phyloP scores from a whole-genome alignment of 352 stramenopile species.

The Phytopythium delawarense region DNA sequence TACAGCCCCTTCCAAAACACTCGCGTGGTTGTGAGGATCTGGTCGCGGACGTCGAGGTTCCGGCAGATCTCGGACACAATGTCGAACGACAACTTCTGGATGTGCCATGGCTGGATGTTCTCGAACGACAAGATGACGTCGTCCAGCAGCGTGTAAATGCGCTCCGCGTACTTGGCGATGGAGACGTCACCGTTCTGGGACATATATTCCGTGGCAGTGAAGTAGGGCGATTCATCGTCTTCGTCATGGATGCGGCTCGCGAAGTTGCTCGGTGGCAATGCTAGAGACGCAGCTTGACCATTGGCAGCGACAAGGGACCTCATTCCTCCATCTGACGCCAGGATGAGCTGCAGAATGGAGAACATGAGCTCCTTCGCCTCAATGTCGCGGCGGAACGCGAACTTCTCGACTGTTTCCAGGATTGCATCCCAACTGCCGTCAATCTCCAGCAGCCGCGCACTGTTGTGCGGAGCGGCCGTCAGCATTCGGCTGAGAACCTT shows the following conservation, averaged over 20 bases:
- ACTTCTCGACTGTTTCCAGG: slow-evolving; percentile 41
- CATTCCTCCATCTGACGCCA: slow-evolving; percentile 45
- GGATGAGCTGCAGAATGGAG: slow-evolving; percentile 42
- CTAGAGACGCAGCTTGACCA: background rate
- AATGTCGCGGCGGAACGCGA: slow-evolving; percentile 32
- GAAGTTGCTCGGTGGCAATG: slow-evolving; percentile 21
- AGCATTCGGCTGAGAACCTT: slow-evolving; percentile 36
- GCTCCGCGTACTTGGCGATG: slow-evolving; percentile 32
- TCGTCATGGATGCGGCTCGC: slow-evolving; percentile 34
- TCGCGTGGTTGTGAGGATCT: slow-evolving; percentile 59
- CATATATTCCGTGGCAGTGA: slow-evolving; percentile 46
- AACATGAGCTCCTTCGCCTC: slow-evolving; percentile 51
- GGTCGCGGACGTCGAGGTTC: slow-evolving; percentile 45
- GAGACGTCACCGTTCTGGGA: slow-evolving; percentile 27
- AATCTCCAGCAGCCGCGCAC: slow-evolving; percentile 31
- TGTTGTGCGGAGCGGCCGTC: slow-evolving; percentile 46
- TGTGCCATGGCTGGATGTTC: slow-evolving; percentile 74
- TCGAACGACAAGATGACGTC: slow-evolving; percentile 64
- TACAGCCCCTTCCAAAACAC: slow-evolving; percentile 82
- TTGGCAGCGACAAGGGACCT: slow-evolving; percentile 28
- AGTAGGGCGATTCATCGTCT: slow-evolving; percentile 47
- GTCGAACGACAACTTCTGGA: slow-evolving; percentile 74
- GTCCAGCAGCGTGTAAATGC: slow-evolving; percentile 60
- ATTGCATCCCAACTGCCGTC: slow-evolving; percentile 44
- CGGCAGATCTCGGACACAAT: slow-evolving; percentile 67